Conservation (phyloP, 225 moss, liverwort and hornwort species). For the Antitrichia curtipendula region DNA sequence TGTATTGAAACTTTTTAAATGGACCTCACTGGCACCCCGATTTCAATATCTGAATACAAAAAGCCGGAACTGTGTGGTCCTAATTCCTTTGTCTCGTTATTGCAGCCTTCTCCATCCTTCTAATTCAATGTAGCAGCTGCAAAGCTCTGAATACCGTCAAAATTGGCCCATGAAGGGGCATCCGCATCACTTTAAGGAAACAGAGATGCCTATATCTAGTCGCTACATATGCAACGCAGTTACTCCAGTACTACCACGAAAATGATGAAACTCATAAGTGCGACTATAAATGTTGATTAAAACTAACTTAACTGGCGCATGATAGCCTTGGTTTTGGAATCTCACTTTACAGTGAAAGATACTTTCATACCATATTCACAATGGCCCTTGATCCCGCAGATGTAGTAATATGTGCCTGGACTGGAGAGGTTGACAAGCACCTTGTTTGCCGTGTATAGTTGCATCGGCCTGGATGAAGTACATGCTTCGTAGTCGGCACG, state of each 20-base stretch:
- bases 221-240: neutral
- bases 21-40: neutral
- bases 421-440: constrained; percentile 8
- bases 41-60: neutral
- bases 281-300: neutral
- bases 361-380: constrained; percentile 28
- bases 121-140: neutral
- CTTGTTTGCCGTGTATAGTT: neutral
- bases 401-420: constrained; percentile 4
- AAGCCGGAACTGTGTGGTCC: neutral
- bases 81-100: neutral
- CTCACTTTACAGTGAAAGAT: neutral
- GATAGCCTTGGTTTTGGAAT: neutral
- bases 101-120: neutral
- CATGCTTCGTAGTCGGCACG: constrained; percentile 12
- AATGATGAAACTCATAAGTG: neutral
- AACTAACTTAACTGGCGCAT: neutral
- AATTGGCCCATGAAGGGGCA: neutral
- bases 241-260: too few relatives aligned
- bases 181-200: neutral
- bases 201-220: neutral
- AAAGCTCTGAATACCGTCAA: neutral
- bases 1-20: neutral
- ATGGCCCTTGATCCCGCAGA: constrained; percentile 18
- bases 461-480: neutral